Conservation (phyloP, 345 rosid species). For the Gossypium stocksii region DNA sequence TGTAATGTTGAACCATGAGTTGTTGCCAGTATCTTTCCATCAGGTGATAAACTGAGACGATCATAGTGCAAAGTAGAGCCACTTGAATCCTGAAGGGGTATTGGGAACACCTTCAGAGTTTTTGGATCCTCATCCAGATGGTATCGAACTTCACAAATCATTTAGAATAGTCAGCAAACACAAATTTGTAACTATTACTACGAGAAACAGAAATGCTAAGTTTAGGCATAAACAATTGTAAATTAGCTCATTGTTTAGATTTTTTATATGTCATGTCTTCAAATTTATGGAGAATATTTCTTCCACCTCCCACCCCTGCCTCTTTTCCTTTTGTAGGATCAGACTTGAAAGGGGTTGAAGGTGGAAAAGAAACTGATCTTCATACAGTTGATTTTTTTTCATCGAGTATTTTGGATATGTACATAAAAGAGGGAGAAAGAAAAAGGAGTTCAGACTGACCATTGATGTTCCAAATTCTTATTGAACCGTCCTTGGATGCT, state of each 20-base stretch:
- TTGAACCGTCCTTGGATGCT: constrained; percentile 87
- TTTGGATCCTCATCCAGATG: constrained; percentile 98
- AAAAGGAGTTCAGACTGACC: constrained; percentile 40
- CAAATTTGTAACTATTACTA: constrained; percentile 1
- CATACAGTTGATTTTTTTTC: not conserved
- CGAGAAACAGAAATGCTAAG: not conserved
- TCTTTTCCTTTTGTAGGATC: not conserved
- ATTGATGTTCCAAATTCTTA: constrained; percentile 91
- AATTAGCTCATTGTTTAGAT: not conserved
- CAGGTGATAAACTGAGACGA: constrained; percentile 77
- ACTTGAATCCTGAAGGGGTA: constrained; percentile 60
- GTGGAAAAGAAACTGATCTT: not conserved
- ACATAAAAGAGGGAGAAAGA: not conserved
- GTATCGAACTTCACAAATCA: constrained; percentile 61
- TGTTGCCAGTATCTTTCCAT: constrained; percentile 80
- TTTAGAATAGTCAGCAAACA: constrained; percentile 16
- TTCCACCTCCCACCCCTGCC: not conserved
- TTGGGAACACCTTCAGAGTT: constrained; percentile 79
- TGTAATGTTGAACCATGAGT: constrained; percentile 75
- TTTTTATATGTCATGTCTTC: not conserved
- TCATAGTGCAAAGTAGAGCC: constrained; percentile 75
- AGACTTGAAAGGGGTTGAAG: not conserved
- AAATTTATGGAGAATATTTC: not conserved
- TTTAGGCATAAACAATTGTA: not conserved
- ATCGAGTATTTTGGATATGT: not conserved